A percentile compares a stretch with the other conserved stretches of the same genome.
phyloP scores from a whole-genome alignment of 495 filamentous ascomycete genomes.

The Cercophora scortea region DNA sequence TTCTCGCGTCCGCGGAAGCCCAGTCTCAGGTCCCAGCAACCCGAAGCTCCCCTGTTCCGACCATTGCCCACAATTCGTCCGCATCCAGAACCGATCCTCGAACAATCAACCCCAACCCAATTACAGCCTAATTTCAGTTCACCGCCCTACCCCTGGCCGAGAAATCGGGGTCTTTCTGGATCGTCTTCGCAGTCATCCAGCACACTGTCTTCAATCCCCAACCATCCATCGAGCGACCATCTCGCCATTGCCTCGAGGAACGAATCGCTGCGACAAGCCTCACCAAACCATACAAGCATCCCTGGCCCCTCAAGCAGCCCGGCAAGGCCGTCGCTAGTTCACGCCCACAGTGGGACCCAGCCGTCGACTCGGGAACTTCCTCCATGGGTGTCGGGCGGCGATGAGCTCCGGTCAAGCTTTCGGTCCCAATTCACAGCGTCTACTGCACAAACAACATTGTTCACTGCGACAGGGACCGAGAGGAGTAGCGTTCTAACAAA shows the following conservation, averaged over 20 bases:
- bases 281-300: constrained; percentile 10
- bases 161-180: constrained; percentile 32
- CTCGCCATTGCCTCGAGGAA: constrained; percentile 9
- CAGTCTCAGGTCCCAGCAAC: constrained; percentile 34
- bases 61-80: constrained; percentile 14
- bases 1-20: constrained; percentile 45
- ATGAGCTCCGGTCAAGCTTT: constrained; percentile 61
- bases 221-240: constrained; percentile 25
- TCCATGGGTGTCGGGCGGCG: constrained; percentile 31
- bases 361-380: constrained; percentile 31
- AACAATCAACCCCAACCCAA: constrained; percentile 20
- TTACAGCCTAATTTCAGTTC: constrained; percentile 6
- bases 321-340: constrained; percentile 9
- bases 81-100: constrained; percentile 20
- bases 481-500: constrained; percentile 76
- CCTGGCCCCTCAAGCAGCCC: background rate
- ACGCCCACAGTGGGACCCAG: constrained; percentile 8
- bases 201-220: constrained; percentile 31
- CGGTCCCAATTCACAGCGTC: constrained; percentile 61
- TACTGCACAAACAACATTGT: constrained; percentile 57
- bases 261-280: constrained; percentile 13
- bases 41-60: constrained; percentile 25
- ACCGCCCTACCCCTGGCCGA: constrained; percentile 23
- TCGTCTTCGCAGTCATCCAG: constrained; percentile 41
- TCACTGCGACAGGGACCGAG: constrained; percentile 73